Conservation (phyloP, 2,329 filamentous ascomycete genomes). For the Leptosphaerulina australis region DNA sequence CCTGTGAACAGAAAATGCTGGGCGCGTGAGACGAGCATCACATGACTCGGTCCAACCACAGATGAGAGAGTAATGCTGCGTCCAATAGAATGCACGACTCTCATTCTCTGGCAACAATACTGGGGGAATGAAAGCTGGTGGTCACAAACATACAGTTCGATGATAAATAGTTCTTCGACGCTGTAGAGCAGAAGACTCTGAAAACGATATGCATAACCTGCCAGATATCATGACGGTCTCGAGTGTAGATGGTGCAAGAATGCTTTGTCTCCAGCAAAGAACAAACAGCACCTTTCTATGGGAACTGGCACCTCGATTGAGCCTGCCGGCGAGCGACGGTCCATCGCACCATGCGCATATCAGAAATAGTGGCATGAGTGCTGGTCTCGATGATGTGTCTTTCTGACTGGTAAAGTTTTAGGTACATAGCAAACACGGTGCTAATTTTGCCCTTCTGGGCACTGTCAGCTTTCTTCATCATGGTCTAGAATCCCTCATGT, state of each 20-base stretch:
- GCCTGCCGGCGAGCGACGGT: not conserved
- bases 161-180: conserved; percentile 1
- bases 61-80: conserved; percentile 13
- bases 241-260: conserved; percentile 21
- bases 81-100: conserved; percentile 8
- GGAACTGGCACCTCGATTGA: conserved; percentile 2
- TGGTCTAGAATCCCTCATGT: too few relatives aligned
- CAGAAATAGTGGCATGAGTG: too few relatives aligned
- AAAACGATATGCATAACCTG: not conserved
- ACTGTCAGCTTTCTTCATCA: too few relatives aligned
- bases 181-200: not conserved
- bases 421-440: too few relatives aligned
- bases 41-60: conserved; percentile 17
- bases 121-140: too few relatives aligned
- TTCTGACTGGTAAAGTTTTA: too few relatives aligned
- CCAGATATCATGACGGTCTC: conserved; percentile 9
- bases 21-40: conserved; percentile 9
- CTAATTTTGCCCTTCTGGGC: too few relatives aligned
- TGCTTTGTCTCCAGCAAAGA: not conserved
- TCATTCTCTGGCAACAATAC: too few relatives aligned
- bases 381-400: too few relatives aligned
- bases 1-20: conserved; percentile 21
- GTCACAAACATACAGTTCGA: not conserved
- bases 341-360: too few relatives aligned
- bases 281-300: conserved; percentile 5